Evolutionary conservation across 176 grass and related monocot species (phyloP), one percentile per base, ranked within the genome.

Genomic region (Phragmites australis): DNA sequence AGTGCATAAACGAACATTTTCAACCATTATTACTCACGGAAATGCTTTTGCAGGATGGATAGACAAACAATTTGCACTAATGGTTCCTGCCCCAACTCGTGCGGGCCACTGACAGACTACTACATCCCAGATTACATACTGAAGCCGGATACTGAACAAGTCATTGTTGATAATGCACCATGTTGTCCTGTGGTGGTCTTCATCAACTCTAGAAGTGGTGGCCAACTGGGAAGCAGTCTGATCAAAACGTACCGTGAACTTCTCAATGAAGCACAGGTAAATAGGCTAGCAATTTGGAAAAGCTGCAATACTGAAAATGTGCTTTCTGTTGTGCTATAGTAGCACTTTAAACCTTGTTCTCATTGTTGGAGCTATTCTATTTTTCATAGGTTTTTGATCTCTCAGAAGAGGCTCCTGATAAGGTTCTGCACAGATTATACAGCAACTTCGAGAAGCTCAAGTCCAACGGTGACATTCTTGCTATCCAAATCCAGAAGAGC

Each of bases 171-270:
- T 18, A 42, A 81, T 50, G 31, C 18, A 21, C 96, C 88, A 37
- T 32, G 4, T 50, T 91, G 90, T 48, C 92, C 96, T 83, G 96
- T 99, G n/a, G 77, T 99, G 23, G 96, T 99, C 66, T 99, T 99
- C 77, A 87, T 99, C 88, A 99, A 99, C 59, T 93, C 96, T 27
- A 93, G 30, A 84, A 99, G 96, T 25, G 96, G 96, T 71, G 96
- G 96, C 3, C 96, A 99, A 26, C 88, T 99, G 11, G 96, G 96
- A 53, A 85, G 88, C 56, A 69, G 79, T 62, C 72, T 99, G 81
- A 87, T 95, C 56, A 87, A 86, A 77, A 86, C 96, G 21, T 99
- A 95, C 50, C 85, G 90, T 31, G 81, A 95, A 75, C 82, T 99
- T 83, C 96, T 99, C 14, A 95, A 93, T 76, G 82, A 87, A 85